Base-by-base conservation (phyloP, 2,329 filamentous ascomycete species). In the Aspergillus puulaauensis region DNA sequence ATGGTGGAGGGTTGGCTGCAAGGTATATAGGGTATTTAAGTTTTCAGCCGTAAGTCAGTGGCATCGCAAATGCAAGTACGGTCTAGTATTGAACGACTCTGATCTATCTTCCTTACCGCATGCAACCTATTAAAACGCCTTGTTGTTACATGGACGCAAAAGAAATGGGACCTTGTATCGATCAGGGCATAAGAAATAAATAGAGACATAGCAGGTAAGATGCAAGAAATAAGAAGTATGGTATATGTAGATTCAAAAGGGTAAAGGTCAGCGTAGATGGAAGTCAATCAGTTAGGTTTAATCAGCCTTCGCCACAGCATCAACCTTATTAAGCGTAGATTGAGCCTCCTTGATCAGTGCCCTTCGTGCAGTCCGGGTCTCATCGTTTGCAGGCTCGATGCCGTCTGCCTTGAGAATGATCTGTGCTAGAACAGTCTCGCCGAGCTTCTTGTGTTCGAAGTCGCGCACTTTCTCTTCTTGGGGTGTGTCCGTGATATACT, bases 381-480 rank as follows among this genome's bases (percentile, higher is more conserved):
- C 83, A 6, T 81, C 72, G 71, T 90, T 86, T 66, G 96, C 90
- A 3, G 80, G 78, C 63, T 95, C 88, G 12, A 97, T 77, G 6
- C 90, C 85, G 66, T 93, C 89, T 5, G 96, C 73, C 82, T 79
- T 79, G 56, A 80, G 57, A 48, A 78, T 66, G 15, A 80, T 68
- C 62, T 80, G 75, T 17, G 69, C 66, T 64, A 80, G 59, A 11
- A 79, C 73, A 1, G 71, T 77, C 66, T 80, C 78, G 54, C 68
- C 74, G 45, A 80, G 62, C 52, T 73, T 77, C 57, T 72, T 75
- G 59, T 79, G 71, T 61, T 80, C 77, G 54, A 74, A 75, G 23
- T 74, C 73, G 37, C 76, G 71, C 35, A 69, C 66, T 61, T 77
- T 75, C 6, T 61, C 44, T 9, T 80, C 77, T 0, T 63, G 57